Conservation (phyloP, 495 filamentous ascomycete species). For the Penicillium pulvis region DNA sequence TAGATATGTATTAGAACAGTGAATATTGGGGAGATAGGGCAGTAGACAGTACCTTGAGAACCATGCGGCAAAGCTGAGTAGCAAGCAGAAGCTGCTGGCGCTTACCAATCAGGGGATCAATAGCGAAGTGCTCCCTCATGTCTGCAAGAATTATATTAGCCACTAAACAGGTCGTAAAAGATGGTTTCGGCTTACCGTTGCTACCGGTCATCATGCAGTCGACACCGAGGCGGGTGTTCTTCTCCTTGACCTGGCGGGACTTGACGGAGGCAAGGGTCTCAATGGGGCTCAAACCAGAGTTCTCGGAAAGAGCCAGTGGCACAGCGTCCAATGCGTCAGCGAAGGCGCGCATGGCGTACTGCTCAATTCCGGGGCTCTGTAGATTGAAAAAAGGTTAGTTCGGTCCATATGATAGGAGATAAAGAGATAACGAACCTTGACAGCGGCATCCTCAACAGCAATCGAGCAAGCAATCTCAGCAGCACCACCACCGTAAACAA, state of each 20-base stretch:
- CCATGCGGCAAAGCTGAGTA: slow-evolving; percentile 98
- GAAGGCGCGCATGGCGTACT: slow-evolving; percentile 98
- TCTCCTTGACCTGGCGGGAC: slow-evolving; percentile 90
- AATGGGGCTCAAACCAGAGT: slow-evolving; percentile 93
- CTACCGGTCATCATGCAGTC: slow-evolving; percentile 96
- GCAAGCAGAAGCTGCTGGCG: slow-evolving; percentile 93
- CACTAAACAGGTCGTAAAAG: not conserved
- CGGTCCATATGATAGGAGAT: slow-evolving; percentile 10
- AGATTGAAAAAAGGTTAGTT: slow-evolving; percentile 6
- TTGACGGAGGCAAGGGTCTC: slow-evolving; percentile 94
- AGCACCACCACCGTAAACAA: slow-evolving; percentile 97
- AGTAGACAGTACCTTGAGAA: slow-evolving; percentile 78
- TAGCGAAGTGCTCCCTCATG: slow-evolving; percentile 96
- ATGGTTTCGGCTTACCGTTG: slow-evolving; percentile 62
- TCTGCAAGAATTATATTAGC: slow-evolving; percentile 46
- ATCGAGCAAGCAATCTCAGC: slow-evolving; percentile 97
- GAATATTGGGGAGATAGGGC: not conserved
- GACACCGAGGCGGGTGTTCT: slow-evolving; percentile 82
- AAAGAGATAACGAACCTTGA: slow-evolving; percentile 58
- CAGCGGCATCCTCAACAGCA: slow-evolving; percentile 92
- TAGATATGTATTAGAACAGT: slow-evolving; percentile 32
- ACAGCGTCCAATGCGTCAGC: slow-evolving; percentile 92
- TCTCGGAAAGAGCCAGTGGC: slow-evolving; percentile 96
- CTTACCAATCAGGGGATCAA: slow-evolving; percentile 97
- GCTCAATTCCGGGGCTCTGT: slow-evolving; percentile 88